A percentile compares a stretch with the other conserved stretches of the same genome.
Evolutionary conservation across 2,329 filamentous ascomycete genomes (phyloP).

Genomic region (Alternaria hordeiaustralica): DNA sequence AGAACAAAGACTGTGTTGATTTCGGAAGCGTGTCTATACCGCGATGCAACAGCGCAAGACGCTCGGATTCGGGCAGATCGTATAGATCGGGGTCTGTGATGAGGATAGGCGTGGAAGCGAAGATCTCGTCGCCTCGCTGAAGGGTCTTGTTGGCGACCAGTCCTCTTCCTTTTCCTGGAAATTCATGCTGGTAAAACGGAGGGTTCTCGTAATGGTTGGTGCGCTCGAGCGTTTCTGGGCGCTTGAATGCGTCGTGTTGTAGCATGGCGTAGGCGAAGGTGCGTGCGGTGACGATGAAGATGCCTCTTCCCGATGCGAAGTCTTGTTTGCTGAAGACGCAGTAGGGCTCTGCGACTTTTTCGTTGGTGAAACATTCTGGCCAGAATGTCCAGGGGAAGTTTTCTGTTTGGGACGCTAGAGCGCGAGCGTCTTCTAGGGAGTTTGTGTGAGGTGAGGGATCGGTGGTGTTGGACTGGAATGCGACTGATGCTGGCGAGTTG

Average conservation of each 20-base stretch:
- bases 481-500: constrained; percentile 2
- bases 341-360: constrained; percentile 31
- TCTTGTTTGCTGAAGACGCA: constrained; percentile 40
- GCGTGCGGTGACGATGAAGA: constrained; percentile 39
- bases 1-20: constrained; percentile 29
- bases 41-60: constrained; percentile 35
- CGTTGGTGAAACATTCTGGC: constrained; percentile 41
- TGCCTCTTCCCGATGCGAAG: constrained; percentile 42
- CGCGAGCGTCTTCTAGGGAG: constrained; percentile 31
- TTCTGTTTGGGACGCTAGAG: constrained; percentile 20
- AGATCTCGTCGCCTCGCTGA: constrained; percentile 42
- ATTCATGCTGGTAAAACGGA: constrained; percentile 36
- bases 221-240: constrained; percentile 21
- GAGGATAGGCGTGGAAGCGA: constrained; percentile 42
- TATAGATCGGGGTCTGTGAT: constrained; percentile 38
- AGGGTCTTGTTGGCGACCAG: constrained; percentile 45
- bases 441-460: constrained; percentile 8
- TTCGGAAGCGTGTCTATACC: constrained; percentile 35
- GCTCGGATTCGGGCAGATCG: constrained; percentile 28
- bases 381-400: constrained; percentile 44
- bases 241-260: constrained; percentile 37
- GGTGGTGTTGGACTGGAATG: constrained; percentile 28
- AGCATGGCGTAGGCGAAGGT: constrained; percentile 35
- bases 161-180: constrained; percentile 43
- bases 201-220: constrained; percentile 37